Evolutionary conservation across 371 early-diverging fungal genomes (phyloP).

Genomic region (Funneliformis caledonium): DNA sequence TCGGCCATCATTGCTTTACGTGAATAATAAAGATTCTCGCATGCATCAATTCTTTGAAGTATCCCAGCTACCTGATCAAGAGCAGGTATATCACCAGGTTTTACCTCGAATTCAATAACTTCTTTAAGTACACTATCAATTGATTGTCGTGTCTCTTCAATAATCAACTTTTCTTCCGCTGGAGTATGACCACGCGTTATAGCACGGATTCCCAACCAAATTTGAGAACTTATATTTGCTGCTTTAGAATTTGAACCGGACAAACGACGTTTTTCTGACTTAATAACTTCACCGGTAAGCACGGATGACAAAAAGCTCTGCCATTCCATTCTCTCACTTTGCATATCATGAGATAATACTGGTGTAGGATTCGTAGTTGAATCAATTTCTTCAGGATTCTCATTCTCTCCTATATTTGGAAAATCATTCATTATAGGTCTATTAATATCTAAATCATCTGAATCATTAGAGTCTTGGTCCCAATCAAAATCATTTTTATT

Average conservation of each 20-base stretch:
- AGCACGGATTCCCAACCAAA: constrained; percentile 81
- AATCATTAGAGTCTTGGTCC: constrained; percentile 9
- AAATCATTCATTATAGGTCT: not conserved
- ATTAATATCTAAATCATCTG: constrained; percentile 27
- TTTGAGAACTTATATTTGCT: constrained; percentile 60
- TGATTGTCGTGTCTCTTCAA: constrained; percentile 70
- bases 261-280: constrained; percentile 78
- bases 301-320: constrained; percentile 87
- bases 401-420: not conserved
- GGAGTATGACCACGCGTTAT: constrained; percentile 56
- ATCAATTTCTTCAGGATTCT: constrained; percentile 42
- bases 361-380: too few species aligned
- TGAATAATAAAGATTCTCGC: constrained; percentile 80
- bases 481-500: not conserved
- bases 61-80: constrained; percentile 69
- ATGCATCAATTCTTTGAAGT: constrained; percentile 73
- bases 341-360: constrained; percentile 52
- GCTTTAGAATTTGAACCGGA: constrained; percentile 59
- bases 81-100: constrained; percentile 50
- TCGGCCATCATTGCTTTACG: constrained; percentile 66
- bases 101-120: constrained; percentile 68
- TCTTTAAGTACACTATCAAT: constrained; percentile 66
- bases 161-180: constrained; percentile 66
- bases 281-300: constrained; percentile 84
- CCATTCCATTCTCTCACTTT: constrained; percentile 79